Percentiles rank a stretch among this genome's conserved stretches.
phyloP scores from a whole-genome alignment of 1,139 yeast genomes.

The Magnusiomyces ingens region DNA sequence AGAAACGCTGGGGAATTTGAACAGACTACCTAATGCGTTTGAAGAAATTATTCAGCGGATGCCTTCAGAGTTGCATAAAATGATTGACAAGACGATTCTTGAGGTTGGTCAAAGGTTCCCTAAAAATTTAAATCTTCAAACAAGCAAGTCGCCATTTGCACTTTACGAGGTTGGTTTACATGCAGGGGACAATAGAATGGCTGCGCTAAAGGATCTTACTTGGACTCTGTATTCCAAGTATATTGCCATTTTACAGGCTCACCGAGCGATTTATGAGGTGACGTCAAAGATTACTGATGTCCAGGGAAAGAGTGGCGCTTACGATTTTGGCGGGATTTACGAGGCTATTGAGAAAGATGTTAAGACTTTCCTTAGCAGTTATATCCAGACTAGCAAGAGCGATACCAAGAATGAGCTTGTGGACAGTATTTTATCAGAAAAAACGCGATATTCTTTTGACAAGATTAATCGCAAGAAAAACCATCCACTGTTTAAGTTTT shows the following conservation, averaged over 20 bases:
- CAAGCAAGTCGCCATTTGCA: constrained; percentile 13
- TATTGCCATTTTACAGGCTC: constrained; percentile 61
- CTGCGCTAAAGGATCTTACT: constrained; percentile 61
- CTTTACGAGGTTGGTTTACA: constrained; percentile 23
- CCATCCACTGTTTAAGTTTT: constrained; percentile 22
- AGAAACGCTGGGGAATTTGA: constrained; percentile 54
- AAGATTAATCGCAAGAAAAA: constrained; percentile 17
- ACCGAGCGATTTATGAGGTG: constrained; percentile 57
- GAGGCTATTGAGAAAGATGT: constrained; percentile 51
- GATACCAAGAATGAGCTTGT: constrained; percentile 20
- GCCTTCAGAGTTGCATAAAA: constrained; percentile 43
- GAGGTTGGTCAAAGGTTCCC: constrained; percentile 54
- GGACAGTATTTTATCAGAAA: background rate
- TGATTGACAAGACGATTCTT: constrained; percentile 57
- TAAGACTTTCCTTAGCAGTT: constrained; percentile 48
- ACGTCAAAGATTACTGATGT: constrained; percentile 33
- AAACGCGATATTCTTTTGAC: constrained; percentile 7
- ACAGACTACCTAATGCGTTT: constrained; percentile 56
- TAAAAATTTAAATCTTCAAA: constrained; percentile 22
- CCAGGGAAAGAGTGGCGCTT: constrained; percentile 24
- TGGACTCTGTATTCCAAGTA: constrained; percentile 59
- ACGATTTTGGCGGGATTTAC: constrained; percentile 55
- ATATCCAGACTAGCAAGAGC: constrained; percentile 38
- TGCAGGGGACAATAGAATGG: constrained; percentile 45
- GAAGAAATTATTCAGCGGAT: constrained; percentile 47